phyloP scores from a whole-genome alignment of 257 asterid genomes.

The Ilex aquifolium region DNA sequence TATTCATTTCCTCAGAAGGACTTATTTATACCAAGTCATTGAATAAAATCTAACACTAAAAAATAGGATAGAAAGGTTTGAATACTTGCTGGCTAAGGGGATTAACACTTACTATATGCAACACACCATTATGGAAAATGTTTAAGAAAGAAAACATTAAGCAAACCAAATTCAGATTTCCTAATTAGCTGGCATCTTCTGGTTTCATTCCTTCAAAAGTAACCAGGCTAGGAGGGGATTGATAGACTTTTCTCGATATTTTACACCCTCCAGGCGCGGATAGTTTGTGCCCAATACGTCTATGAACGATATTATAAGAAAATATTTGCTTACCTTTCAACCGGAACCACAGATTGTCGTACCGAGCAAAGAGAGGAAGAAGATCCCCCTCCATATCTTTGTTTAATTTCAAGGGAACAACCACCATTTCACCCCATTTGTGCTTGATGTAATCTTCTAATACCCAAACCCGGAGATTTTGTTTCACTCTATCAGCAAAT shows the following conservation, averaged over 20 bases:
- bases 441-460: conserved; percentile 22
- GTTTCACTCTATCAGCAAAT: conserved; percentile 2
- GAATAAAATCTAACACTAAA: not conserved
- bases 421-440: conserved; percentile 19
- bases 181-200: not conserved
- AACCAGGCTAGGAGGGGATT: not conserved
- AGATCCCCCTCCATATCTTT: not conserved
- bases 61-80: not conserved
- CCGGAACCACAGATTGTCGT: not conserved
- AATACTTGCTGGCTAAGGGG: not conserved
- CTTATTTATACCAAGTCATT: not conserved
- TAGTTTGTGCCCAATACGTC: not conserved
- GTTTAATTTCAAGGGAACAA: conserved; percentile 11
- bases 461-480: conserved; percentile 16
- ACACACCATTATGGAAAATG: not conserved
- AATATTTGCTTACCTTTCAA: not conserved
- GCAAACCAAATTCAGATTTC: not conserved
- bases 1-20: no score
- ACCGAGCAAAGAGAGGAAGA: not conserved
- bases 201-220: not conserved
- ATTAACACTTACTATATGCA: no score
- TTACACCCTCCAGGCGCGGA: not conserved
- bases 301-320: not conserved
- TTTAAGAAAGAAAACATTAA: not conserved
- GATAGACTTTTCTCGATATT: not conserved